These are phyloP conservation scores for Penicillium soppii DNA, from an alignment of 495 filamentous ascomycete genomes.

Conservation along the genomic window DNA sequence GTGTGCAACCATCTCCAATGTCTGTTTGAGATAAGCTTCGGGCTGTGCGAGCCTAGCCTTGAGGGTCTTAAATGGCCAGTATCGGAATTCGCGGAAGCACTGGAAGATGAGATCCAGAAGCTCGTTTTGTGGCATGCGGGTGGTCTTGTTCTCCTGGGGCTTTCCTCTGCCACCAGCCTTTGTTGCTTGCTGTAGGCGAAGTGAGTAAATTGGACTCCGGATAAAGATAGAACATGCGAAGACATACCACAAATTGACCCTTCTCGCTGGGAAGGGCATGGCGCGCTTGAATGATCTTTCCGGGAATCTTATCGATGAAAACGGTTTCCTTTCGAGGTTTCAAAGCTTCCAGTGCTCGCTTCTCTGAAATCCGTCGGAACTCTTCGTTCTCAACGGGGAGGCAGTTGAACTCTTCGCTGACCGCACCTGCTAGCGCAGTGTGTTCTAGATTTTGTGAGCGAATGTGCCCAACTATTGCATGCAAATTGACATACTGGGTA, in stretches of 20 bases:
- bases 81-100: conserved; percentile 78
- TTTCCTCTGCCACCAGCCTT: conserved; percentile 35
- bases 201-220: conserved; percentile 13
- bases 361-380: conserved; percentile 59
- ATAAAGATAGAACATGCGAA: background rate
- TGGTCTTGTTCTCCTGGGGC: conserved; percentile 73
- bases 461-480: background rate
- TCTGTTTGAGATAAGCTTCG: conserved; percentile 86
- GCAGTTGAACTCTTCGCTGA: conserved; percentile 75
- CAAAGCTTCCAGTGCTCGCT: conserved; percentile 60
- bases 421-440: conserved; percentile 70
- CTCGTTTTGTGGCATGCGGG: conserved; percentile 82
- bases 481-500: conserved; percentile 68
- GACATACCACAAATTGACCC: conserved; percentile 45
- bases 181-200: conserved; percentile 32
- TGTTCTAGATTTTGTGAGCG: conserved; percentile 59
- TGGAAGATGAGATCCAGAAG: conserved; percentile 79
- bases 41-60: conserved; percentile 74
- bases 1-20: conserved; percentile 75
- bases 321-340: conserved; percentile 56
- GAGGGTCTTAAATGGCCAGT: conserved; percentile 86
- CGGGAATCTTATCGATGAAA: conserved; percentile 41
- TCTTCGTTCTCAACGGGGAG: conserved; percentile 74
- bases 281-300: conserved; percentile 37
- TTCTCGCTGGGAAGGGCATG: conserved; percentile 37